Evolutionary conservation across 2,329 filamentous ascomycete species (phyloP).

Genomic region (Dothidotthia symphoricarpi): DNA sequence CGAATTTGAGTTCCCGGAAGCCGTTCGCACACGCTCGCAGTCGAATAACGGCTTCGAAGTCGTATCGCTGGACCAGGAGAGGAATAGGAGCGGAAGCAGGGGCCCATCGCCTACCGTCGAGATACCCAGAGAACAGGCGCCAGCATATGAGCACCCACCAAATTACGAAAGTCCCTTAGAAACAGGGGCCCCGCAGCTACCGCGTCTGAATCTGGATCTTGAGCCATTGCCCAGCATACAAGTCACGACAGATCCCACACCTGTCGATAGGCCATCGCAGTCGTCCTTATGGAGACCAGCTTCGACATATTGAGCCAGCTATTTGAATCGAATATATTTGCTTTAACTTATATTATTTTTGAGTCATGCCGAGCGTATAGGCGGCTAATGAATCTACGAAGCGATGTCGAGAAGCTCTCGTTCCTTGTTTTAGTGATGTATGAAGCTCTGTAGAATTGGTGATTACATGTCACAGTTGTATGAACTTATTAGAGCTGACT

Average conservation of each 20-base stretch:
- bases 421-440: too few species aligned
- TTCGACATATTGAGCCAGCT: too few species aligned
- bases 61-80: slow-evolving; percentile 41
- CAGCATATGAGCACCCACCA: slow-evolving; percentile 50
- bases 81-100: slow-evolving; percentile 32
- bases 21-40: slow-evolving; percentile 19
- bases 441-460: too few species aligned
- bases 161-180: slow-evolving; percentile 47
- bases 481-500: too few species aligned
- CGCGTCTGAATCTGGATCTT: slow-evolving; percentile 24
- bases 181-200: slow-evolving; percentile 36
- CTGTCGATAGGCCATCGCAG: slow-evolving; percentile 14
- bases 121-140: slow-evolving; percentile 35
- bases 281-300: slow-evolving; percentile 10
- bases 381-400: too few species aligned
- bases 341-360: too few species aligned
- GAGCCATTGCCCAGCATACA: slow-evolving; percentile 47
- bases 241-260: slow-evolving; percentile 40
- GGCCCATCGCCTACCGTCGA: slow-evolving; percentile 24
- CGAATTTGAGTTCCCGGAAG: slow-evolving; percentile 34
- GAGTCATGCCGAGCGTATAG: too few species aligned
- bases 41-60: slow-evolving; percentile 45
- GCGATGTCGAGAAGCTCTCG: too few species aligned
- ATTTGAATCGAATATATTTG: too few species aligned
- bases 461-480: too few species aligned